A percentile compares a stretch with the other conserved stretches of the same genome.
Conservation (phyloP, 2,329 filamentous ascomycete genomes). For the Raffaelea ambrosiae region DNA sequence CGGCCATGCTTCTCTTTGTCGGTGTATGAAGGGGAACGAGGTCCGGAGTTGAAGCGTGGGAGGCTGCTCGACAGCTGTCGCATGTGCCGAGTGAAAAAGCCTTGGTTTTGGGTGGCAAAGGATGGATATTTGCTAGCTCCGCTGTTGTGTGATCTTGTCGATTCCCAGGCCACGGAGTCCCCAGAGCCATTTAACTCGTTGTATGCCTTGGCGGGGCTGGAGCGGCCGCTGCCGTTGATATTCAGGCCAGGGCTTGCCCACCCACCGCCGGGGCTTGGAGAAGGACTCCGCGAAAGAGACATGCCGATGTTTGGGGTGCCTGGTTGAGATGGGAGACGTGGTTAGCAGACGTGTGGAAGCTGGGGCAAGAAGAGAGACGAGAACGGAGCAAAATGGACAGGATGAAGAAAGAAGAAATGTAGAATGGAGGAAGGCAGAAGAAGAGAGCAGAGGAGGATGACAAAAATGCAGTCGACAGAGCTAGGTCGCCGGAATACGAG, state of each 20-base stretch:
- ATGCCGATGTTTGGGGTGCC: constrained; percentile 55
- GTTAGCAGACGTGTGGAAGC: not conserved
- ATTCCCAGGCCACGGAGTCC: constrained; percentile 66
- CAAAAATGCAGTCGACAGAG: too few relatives aligned
- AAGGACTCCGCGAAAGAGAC: constrained; percentile 82
- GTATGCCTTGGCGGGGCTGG: constrained; percentile 52
- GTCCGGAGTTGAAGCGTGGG: constrained; percentile 54
- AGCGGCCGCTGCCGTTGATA: constrained; percentile 58
- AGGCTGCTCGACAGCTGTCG: constrained; percentile 71
- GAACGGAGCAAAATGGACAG: not conserved
- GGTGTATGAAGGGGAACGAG: constrained; percentile 38
- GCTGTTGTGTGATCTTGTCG: constrained; percentile 38
- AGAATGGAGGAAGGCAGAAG: not conserved
- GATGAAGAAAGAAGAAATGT: too few relatives aligned
- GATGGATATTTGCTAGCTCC: constrained; percentile 68
- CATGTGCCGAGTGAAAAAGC: constrained; percentile 81
- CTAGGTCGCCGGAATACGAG: too few relatives aligned
- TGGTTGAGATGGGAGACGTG: constrained; percentile 18
- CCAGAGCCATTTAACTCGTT: constrained; percentile 38
- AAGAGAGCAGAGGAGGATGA: too few relatives aligned
- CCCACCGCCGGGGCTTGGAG: constrained; percentile 72
- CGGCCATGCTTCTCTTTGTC: constrained; percentile 72
- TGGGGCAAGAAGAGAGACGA: not conserved
- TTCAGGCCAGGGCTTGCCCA: constrained; percentile 80
- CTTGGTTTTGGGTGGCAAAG: constrained; percentile 72